phyloP scores from a whole-genome alignment of 2,329 filamentous ascomycete species.

The Aspergillus viridinutans region DNA sequence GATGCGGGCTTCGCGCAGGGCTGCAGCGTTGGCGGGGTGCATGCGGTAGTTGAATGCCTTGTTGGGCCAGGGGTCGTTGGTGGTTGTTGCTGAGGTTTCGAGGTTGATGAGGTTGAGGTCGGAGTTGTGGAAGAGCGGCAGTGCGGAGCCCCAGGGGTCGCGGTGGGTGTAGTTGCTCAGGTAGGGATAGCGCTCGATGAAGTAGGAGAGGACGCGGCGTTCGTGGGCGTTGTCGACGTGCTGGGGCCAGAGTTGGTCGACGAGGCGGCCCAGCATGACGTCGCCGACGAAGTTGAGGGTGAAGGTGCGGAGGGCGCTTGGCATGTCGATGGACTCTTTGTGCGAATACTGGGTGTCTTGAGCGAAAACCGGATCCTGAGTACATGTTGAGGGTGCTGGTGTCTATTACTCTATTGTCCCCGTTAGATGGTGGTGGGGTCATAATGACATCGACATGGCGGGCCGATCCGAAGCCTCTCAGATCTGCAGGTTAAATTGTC shows the following conservation, averaged over 20 bases:
- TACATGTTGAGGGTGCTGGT: background rate
- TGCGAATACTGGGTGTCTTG: background rate
- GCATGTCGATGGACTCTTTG: background rate
- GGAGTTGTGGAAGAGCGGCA: conserved; percentile 28
- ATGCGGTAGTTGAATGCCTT: conserved; percentile 41
- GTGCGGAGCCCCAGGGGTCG: conserved; percentile 34
- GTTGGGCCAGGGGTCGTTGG: conserved; percentile 30
- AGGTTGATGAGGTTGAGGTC: conserved; percentile 39
- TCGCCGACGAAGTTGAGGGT: conserved; percentile 34
- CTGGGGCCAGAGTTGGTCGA: conserved; percentile 37
- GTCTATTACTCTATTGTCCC: background rate
- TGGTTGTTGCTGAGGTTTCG: conserved; percentile 36
- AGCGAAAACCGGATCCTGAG: background rate
- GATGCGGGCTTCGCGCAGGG: conserved; percentile 27
- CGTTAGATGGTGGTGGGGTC: background rate
- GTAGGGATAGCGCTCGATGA: conserved; percentile 16
- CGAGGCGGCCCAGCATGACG: conserved; percentile 41
- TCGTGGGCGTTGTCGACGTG: conserved; percentile 29
- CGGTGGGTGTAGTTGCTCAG: conserved; percentile 21
- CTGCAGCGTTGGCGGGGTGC: conserved; percentile 35
- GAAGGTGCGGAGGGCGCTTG: conserved; percentile 12
- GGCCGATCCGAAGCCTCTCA: background rate
- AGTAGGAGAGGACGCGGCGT: conserved; percentile 13
- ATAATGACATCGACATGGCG: background rate
- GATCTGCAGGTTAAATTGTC: background rate